Base-by-base conservation (phyloP, 1,284 basidiomycete species). In the Heterobasidion parviporum region DNA sequence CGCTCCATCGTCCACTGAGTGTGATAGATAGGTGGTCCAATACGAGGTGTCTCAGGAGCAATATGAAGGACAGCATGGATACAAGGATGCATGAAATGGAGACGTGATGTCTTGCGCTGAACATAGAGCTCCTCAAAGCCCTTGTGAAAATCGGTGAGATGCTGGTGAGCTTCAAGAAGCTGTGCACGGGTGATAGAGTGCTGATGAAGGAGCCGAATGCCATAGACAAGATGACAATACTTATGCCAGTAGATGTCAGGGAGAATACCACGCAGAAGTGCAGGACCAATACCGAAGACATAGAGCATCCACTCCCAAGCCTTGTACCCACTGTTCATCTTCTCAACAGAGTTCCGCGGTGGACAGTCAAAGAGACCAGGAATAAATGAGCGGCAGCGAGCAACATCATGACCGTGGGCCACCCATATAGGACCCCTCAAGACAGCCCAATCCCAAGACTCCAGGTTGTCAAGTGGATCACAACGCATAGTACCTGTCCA, bases 361-460 rank as follows among this genome's bases (percentile, higher is more conserved):
- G 69, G 62, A 8, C 64, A 50, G 51, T 71, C 64, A 60, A 70
- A 73, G 1, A 61, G 69, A 14, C 63, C 61, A 0, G 70, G 72
- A 48, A 75, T 57, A 55, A 64, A 68, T 6, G 61, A 62, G 60
- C 64, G 18, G 62, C 56, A 38, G 57, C 53, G 5, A 26, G 61
- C 66, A 43, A 74, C 67, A 1, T 52, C 26, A 26, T 58, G 44
- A 3, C 71, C 70, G 59, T 74, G 70, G 8, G 51, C 49, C 41
- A 64, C 55, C 70, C 68, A 72, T 15, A 62, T 51, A 26, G 26
- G 26, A 2, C 56, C 64, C 10, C 50, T 50, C 2, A 73, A 58
- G 0, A 66, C 60, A 3, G 59, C 66, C 70, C 72, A 76, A 20
- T 61, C 58, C 73, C 73, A 76, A 5, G 26, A 43, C 1, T 48